Percentiles rank a stretch among this genome's conserved stretches.
These are phyloP conservation scores for Astrocystis sublimbata DNA, from an alignment of 495 filamentous ascomycete species.

Conservation along the genomic window DNA sequence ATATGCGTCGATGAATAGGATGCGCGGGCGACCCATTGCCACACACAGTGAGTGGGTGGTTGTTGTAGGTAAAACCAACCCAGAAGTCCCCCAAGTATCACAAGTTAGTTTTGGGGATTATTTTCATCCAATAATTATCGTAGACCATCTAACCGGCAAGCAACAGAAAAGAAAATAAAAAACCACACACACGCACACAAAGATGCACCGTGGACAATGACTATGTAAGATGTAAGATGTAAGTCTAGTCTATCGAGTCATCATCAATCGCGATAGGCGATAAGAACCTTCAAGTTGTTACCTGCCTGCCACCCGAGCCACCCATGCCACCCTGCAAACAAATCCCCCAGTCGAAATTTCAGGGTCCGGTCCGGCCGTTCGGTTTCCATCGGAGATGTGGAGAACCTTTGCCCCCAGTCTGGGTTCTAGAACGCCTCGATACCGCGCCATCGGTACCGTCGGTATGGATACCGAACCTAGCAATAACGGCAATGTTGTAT, in stretches of 20 bases:
- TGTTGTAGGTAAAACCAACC: background rate
- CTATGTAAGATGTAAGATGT: background rate
- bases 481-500: too few relatives aligned
- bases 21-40: slow-evolving; percentile 42
- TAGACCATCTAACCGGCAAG: background rate
- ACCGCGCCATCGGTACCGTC: too few relatives aligned
- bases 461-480: too few relatives aligned
- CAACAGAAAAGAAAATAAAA: background rate
- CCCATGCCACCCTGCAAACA: too few relatives aligned
- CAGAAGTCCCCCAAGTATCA: background rate
- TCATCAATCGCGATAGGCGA: background rate
- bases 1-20: slow-evolving; percentile 90
- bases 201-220: too few relatives aligned
- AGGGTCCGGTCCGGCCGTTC: slow-evolving; percentile 5
- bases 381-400: slow-evolving; percentile 13
- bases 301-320: too few relatives aligned
- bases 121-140: background rate
- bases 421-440: too few relatives aligned
- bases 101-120: background rate
- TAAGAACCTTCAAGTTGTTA: too few relatives aligned
- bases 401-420: too few relatives aligned
- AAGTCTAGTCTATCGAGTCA: background rate
- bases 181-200: too few relatives aligned
- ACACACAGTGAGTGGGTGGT: background rate
- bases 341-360: background rate